Percentiles rank a stretch among this genome's conserved stretches.
Conservation (phyloP, 148 eudicot genomes). For the Hydrangea macrophylla region DNA sequence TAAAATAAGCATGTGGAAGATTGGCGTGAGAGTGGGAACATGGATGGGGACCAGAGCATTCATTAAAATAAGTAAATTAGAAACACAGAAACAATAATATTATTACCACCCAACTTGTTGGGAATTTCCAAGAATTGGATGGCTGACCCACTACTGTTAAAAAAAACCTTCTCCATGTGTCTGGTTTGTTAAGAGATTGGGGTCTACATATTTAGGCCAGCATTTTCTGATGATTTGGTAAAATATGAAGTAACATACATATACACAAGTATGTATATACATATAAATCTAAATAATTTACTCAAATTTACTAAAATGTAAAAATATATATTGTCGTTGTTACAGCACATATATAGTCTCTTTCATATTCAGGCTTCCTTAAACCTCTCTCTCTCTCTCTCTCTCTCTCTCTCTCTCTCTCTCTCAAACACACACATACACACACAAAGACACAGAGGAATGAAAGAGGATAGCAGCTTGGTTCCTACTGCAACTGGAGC, state of each 20-base stretch:
- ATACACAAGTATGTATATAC: no score
- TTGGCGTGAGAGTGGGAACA: conserved; percentile 23
- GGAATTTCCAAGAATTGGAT: conserved; percentile 26
- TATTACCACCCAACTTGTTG: conserved; percentile 34
- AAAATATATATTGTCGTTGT: background rate
- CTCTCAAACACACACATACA: conserved; percentile 6
- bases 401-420: conserved; percentile 22
- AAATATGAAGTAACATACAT: no score
- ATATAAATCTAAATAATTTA: no score
- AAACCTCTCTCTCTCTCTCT: conserved; percentile 19
- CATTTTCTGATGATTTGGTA: background rate
- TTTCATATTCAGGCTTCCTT: conserved; percentile 19
- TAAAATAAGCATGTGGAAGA: conserved; percentile 18
- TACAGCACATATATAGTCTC: conserved; percentile 11
- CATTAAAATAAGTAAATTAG: conserved; percentile 7
- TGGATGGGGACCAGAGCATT: conserved; percentile 38
- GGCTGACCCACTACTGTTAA: conserved; percentile 25
- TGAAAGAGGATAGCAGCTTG: background rate
- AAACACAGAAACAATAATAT: conserved; percentile 7
- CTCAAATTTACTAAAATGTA: background rate
- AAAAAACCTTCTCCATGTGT: conserved; percentile 23
- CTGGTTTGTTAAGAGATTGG: conserved; percentile 18
- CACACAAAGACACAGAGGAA: background rate
- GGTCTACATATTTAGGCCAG: conserved; percentile 25
- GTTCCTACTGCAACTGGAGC: conserved; percentile 27